These are phyloP conservation scores for Hyphodiscus hymeniophilus DNA, from an alignment of 495 filamentous ascomycete genomes.

Conservation along the genomic window DNA sequence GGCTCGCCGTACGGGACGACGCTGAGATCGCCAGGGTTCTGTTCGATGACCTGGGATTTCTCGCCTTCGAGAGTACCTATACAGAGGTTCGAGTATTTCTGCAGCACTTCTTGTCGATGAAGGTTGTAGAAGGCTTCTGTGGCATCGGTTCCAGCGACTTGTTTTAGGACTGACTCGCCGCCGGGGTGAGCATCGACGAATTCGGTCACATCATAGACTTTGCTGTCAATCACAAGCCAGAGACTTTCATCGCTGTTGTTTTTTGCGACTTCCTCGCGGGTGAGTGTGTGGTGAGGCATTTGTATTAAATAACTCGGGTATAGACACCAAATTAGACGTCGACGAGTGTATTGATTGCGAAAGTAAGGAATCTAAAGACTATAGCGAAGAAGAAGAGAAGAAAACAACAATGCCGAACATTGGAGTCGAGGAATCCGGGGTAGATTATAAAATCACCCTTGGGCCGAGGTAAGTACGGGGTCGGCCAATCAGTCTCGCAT, in stretches of 20 bases:
- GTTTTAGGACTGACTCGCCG: constrained; percentile 72
- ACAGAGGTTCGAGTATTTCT: constrained; percentile 67
- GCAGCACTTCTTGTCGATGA: constrained; percentile 81
- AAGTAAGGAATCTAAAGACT: no score
- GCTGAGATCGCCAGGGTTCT: constrained; percentile 61
- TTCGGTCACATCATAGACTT: constrained; percentile 87
- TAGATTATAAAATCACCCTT: no score
- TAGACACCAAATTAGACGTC: no score
- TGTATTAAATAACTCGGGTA: background rate
- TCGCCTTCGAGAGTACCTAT: constrained; percentile 70
- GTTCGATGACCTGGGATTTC: constrained; percentile 64
- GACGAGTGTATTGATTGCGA: no score
- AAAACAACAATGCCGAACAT: no score
- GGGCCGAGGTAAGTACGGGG: no score
- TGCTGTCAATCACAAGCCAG: constrained; percentile 82
- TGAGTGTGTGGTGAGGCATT: constrained; percentile 39
- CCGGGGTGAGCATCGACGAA: constrained; percentile 90
- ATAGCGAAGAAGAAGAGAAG: no score
- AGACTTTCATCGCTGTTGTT: constrained; percentile 78
- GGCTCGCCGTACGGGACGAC: constrained; percentile 75
- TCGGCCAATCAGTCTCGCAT: no score
- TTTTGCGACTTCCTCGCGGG: constrained; percentile 67
- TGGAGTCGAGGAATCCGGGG: no score
- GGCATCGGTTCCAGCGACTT: constrained; percentile 78
- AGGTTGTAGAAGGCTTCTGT: constrained; percentile 90